A percentile compares a stretch with the other conserved stretches of the same genome.
Evolutionary conservation across 306 rosid species (phyloP).

Genomic region (Leucaena leucocephala): DNA sequence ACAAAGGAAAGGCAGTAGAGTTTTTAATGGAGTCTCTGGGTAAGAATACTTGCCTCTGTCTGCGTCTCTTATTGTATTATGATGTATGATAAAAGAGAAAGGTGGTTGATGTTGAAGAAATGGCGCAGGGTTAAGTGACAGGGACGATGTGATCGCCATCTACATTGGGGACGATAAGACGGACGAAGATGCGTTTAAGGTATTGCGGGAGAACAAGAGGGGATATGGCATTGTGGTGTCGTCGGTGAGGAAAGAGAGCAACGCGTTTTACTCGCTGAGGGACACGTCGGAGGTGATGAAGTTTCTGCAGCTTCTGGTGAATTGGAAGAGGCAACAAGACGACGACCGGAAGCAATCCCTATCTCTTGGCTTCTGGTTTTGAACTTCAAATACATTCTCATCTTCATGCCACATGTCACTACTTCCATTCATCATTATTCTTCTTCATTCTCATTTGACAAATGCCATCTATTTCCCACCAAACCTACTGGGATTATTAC

Average conservation of each 20-base stretch:
- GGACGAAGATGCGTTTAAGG: constrained; percentile 98
- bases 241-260: constrained; percentile 71
- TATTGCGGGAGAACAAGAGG: constrained; percentile 56
- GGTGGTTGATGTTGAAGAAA: neutral
- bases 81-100: neutral
- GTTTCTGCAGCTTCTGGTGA: constrained; percentile 74
- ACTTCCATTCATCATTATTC: too few relatives aligned
- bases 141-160: constrained; percentile 73
- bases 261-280: constrained; percentile 75
- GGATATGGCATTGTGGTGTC: constrained; percentile 92
- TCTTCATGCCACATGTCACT: too few relatives aligned
- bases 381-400: neutral
- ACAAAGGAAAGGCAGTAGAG: constrained; percentile 98
- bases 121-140: constrained; percentile 60
- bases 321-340: constrained; percentile 52
- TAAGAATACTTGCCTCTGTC: constrained; percentile 9
- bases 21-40: constrained; percentile 89
- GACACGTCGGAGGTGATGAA: constrained; percentile 85
- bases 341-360: constrained; percentile 27
- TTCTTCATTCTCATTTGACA: too few relatives aligned
- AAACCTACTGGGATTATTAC: neutral
- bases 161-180: constrained; percentile 89
- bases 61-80: neutral
- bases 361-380: constrained; percentile 17
- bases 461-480: neutral